Base-by-base conservation (phyloP, 2,329 filamentous ascomycete species). In the Monosporascus sp. region DNA sequence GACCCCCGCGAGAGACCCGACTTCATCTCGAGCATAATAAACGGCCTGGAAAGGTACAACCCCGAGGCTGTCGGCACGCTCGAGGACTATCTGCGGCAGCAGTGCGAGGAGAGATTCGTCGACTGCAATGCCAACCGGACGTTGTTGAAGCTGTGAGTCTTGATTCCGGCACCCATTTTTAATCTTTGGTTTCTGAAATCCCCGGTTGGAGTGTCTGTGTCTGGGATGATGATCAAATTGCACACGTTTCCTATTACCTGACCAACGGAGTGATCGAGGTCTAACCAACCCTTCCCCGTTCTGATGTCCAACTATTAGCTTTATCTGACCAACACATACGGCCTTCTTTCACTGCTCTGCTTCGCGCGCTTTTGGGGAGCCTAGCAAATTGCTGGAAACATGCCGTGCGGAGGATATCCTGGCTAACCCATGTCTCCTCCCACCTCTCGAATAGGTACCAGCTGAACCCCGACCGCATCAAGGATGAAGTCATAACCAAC, bases 161-260 rank as follows among this genome's bases (percentile, higher is more conserved):
- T 17, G 37, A 38, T 52, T 52, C 31, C 5, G 31, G 41, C 51
- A 57, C 9, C 51, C 57, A 46, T 52, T 56, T 31, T 54, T 52
- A 52, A n/a, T 25, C 20, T 38, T 44, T 56, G 60, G 58, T 56
- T 51, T 49, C 56, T 17, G 53, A 45, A 58, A 58, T 57, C 39
- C 45, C 47, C 31, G 41, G 45, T 49, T 53, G 55, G 56, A 55
- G 55, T 60, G 50, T 35, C 43, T 45, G 7, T 50, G 49, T 53
- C 51, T 63, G 60, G 59, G 55, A 80, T 90, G 89, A 95, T 92
- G 89, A 90, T 81, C 72, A 77, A 80, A 72, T 75, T 76, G 84
- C 74, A 87, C 43, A 95, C 90, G 90, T 96, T 96, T 95, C 89
- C 90, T 96, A 96, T 96, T 96, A 96, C 83, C 90, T 89, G 90